Evolutionary conservation across 805 yeast species (phyloP).

Genomic region (Zygoascus biomembranicola): DNA sequence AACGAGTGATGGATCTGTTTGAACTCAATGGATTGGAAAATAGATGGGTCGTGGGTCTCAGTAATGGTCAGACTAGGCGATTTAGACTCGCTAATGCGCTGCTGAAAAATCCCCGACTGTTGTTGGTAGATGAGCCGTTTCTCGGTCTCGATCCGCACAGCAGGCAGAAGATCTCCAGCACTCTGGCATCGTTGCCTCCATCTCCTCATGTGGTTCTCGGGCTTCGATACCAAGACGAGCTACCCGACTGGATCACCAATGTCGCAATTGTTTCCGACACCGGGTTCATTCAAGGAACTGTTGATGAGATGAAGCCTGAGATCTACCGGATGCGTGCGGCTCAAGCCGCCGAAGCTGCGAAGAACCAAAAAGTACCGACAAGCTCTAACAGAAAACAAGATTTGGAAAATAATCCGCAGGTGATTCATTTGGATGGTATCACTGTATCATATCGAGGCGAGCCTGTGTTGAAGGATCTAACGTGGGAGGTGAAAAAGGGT

Average conservation of each 20-base stretch:
- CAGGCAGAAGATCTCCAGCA: constrained; percentile 46
- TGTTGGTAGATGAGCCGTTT: constrained; percentile 86
- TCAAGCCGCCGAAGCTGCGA: constrained; percentile 13
- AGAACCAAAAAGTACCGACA: neutral
- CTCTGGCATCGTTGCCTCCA: constrained; percentile 39
- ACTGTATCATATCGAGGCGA: constrained; percentile 58
- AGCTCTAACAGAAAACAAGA: constrained; percentile 1
- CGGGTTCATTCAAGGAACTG: constrained; percentile 41
- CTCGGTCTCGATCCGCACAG: constrained; percentile 82
- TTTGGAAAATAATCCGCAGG: constrained; percentile 7
- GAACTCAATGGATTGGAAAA: constrained; percentile 48
- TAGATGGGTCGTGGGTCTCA: constrained; percentile 77
- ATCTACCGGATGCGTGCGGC: constrained; percentile 19
- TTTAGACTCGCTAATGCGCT: constrained; percentile 78
- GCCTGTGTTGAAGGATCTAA: constrained; percentile 49
- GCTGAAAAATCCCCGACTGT: constrained; percentile 51
- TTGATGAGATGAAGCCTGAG: constrained; percentile 20
- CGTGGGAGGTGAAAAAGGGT: constrained; percentile 61
- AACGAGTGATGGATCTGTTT: constrained; percentile 40
- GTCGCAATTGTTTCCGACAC: constrained; percentile 59
- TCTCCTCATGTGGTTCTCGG: constrained; percentile 62
- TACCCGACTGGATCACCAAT: constrained; percentile 77
- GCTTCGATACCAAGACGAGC: constrained; percentile 59
- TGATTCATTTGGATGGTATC: constrained; percentile 51
- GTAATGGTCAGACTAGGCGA: constrained; percentile 90